phyloP scores from a whole-genome alignment of 192 early-diverging fungal genomes.

The Geosiphon pyriformis region DNA sequence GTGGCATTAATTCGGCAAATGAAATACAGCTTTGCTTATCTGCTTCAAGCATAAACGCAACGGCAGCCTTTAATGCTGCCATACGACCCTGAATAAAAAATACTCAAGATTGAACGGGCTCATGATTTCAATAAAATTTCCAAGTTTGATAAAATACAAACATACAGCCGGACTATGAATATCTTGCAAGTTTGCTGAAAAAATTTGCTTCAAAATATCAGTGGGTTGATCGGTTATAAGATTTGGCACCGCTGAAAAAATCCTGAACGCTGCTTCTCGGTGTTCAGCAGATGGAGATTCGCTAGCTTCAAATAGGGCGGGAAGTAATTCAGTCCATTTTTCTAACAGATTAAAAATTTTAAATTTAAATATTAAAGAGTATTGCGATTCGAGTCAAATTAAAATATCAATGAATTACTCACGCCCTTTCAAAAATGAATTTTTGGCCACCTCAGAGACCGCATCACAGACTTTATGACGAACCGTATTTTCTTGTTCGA shows the following conservation, averaged over 20 bases:
- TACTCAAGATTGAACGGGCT: no score
- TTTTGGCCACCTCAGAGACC: conserved; percentile 80
- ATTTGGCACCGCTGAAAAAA: conserved; percentile 78
- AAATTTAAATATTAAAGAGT: background rate
- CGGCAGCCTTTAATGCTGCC: conserved; percentile 69
- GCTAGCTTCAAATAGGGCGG: conserved; percentile 75
- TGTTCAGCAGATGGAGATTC: conserved; percentile 69
- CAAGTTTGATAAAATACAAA: conserved; percentile 2
- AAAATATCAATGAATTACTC: conserved; percentile 23
- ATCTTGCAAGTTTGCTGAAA: conserved; percentile 69
- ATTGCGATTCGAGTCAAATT: conserved; percentile 7
- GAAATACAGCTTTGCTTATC: conserved; percentile 47
- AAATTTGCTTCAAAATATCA: conserved; percentile 64
- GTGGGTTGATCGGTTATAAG: conserved; percentile 69
- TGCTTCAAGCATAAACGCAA: conserved; percentile 70
- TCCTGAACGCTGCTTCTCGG: conserved; percentile 85
- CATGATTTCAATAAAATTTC: background rate
- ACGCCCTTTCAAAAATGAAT: conserved; percentile 45
- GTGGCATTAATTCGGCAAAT: conserved; percentile 68
- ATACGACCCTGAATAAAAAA: conserved; percentile 54
- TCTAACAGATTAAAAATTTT: conserved; percentile 33
- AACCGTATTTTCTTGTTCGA: conserved; percentile 65
- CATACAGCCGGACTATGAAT: conserved; percentile 44
- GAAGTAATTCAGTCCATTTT: conserved; percentile 78
- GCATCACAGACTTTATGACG: conserved; percentile 94